A percentile compares a stretch with the other conserved stretches of the same genome.
These are phyloP conservation scores for Syncephalastrum racemosum DNA, from an alignment of 371 early-diverging fungal genomes.

Conservation along the genomic window DNA sequence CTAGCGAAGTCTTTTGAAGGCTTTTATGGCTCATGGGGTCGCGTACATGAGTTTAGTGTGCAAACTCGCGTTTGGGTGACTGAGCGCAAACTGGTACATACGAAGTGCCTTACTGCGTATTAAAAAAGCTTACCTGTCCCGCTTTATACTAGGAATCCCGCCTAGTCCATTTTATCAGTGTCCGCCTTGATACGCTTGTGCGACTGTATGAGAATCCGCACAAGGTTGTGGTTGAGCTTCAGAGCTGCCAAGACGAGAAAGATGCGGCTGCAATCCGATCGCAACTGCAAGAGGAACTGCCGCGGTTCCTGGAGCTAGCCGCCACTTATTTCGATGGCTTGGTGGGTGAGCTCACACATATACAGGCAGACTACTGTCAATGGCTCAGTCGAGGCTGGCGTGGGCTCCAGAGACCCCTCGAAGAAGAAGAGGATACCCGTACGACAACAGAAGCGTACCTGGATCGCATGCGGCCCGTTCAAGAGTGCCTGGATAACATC, in stretches of 20 bases:
- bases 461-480: conserved; percentile 5
- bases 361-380: conserved; percentile 49
- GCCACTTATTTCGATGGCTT: conserved; percentile 56
- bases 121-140: no score
- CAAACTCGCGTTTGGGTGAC: conserved; percentile 5
- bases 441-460: neutral
- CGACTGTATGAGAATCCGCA: conserved; percentile 57
- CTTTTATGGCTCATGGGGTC: conserved; percentile 38
- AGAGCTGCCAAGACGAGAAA: conserved; percentile 50
- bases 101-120: no score
- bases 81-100: no score
- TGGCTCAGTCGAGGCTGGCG: conserved; percentile 13
- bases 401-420: conserved; percentile 5
- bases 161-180: conserved; percentile 8
- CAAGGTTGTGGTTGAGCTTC: conserved; percentile 43
- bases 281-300: conserved; percentile 70
- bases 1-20: conserved; percentile 51
- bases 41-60: conserved; percentile 7
- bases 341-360: conserved; percentile 43
- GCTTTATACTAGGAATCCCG: neutral
- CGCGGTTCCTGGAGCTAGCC: conserved; percentile 55
- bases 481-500: conserved; percentile 1
- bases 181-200: conserved; percentile 37
- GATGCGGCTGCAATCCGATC: conserved; percentile 64
- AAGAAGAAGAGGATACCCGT: neutral